Evolutionary conservation across 805 yeast genomes (phyloP).

Genomic region (Saturnispora ahearnii): DNA sequence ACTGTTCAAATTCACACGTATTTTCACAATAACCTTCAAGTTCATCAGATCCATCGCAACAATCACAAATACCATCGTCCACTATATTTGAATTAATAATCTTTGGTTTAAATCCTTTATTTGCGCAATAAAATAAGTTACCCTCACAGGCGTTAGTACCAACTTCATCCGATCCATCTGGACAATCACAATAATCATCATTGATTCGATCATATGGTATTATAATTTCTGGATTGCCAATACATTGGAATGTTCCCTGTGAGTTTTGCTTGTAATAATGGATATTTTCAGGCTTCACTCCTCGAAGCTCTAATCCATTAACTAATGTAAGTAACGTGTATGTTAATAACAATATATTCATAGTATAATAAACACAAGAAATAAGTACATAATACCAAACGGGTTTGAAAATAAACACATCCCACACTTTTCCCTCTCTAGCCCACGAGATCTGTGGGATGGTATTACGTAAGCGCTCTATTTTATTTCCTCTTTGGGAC

Average conservation of each 20-base stretch:
- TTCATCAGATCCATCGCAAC: constrained; percentile 97
- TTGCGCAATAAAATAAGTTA: constrained; percentile 60
- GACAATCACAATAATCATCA: constrained; percentile 92
- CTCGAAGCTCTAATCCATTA: constrained; percentile 14
- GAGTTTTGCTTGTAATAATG: constrained; percentile 41
- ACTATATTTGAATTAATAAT: constrained; percentile 60
- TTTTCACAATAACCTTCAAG: constrained; percentile 43
- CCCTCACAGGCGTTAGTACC: constrained; percentile 78
- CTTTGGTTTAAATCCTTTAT: constrained; percentile 57
- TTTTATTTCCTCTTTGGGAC: too few species aligned
- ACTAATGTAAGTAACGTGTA: neutral
- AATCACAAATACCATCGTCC: constrained; percentile 90
- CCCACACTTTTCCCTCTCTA: too few species aligned
- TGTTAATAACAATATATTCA: neutral
- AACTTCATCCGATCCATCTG: constrained; percentile 96
- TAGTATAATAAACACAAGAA: neutral
- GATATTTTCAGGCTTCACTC: constrained; percentile 33
- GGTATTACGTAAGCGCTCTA: too few species aligned
- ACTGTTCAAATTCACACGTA: constrained; percentile 43
- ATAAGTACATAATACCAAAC: too few species aligned
- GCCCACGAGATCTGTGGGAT: too few species aligned
- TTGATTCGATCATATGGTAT: constrained; percentile 58
- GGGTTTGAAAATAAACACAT: too few species aligned
- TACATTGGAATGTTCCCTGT: constrained; percentile 58
- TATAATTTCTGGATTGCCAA: constrained; percentile 54